Evolutionary conservation across 768 basidiomycete genomes (phyloP), one percentile per base, ranked within the genome.

Genomic region (Terana coerulea): DNA sequence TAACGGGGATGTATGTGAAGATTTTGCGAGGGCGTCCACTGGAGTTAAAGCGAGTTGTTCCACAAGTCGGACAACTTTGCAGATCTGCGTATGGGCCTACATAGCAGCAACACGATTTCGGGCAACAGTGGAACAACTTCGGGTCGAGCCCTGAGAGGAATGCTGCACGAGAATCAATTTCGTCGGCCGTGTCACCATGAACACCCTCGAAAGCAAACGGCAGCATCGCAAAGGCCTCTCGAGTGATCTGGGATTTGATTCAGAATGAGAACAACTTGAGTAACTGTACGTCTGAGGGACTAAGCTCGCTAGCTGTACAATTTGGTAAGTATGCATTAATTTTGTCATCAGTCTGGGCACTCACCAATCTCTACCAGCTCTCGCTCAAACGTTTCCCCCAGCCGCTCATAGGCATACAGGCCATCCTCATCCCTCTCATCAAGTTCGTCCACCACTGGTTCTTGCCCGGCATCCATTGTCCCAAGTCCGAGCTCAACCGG

Each of bases 1-100:
- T 72, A 25, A 75, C 47, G 4, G 73, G 73, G 15, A 76, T 46
- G 52, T 77, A 76, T 3, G 48, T 51, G 57, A 72, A 76, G 2
- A 46, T 42, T 31, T 57, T 60, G 0, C 61, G 52, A 1, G 73
- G 60, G 28, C 56, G 60, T 0, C 61, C 60, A 30, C 46, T 34
- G 9, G 49, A 1, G 35, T 61, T 37, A 43, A 39, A 65, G 1
- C 69, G 63, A 10, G 67, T n/a, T 37, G 61, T 59, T 0, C 64
- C 40, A 59, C 75, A 78, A 55, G 62, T 61, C 1, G 69, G 69
- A 49, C 77, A 79, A 7, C 22, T 19, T 0, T 54, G 49, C 8
- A 62, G 47, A 4, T 65, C 57, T 5, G 50, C 57, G 29, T 69
- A 61, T 0, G 63, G 57, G 0, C 73, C 74, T 12, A 64, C 57